A percentile compares a stretch with the other conserved stretches of the same genome.
Evolutionary conservation across 495 filamentous ascomycete genomes (phyloP).

Genomic region (Neurospora sp.): DNA sequence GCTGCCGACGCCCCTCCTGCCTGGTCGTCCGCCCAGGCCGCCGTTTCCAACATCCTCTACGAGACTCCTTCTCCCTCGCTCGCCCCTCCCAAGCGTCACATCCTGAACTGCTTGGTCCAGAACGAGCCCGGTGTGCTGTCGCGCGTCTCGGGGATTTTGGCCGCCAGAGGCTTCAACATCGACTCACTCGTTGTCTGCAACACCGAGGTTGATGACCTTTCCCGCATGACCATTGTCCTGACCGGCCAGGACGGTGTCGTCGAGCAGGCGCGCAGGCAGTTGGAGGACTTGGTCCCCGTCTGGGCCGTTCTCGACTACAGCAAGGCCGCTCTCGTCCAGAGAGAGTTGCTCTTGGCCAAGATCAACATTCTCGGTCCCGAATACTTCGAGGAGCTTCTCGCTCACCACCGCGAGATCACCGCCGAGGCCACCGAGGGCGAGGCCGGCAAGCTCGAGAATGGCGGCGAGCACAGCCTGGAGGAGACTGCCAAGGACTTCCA

Average conservation of each 20-base stretch:
- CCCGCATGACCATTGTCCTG: constrained; percentile 97
- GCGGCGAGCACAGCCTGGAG: constrained; percentile 23
- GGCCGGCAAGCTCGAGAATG: constrained; percentile 14
- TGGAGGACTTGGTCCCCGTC: constrained; percentile 93
- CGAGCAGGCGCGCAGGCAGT: constrained; percentile 89
- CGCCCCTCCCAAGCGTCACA: constrained; percentile 81
- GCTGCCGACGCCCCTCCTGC: constrained; percentile 60
- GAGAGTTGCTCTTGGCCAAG: constrained; percentile 93
- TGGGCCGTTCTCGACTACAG: constrained; percentile 99
- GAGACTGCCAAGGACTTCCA: constrained; percentile 62
- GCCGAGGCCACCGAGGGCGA: constrained; percentile 13
- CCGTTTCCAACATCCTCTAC: constrained; percentile 96
- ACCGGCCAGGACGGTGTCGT: constrained; percentile 94
- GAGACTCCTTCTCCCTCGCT: constrained; percentile 82
- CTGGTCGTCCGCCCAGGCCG: constrained; percentile 81
- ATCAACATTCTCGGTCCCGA: constrained; percentile 91
- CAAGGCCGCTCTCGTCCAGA: constrained; percentile 82
- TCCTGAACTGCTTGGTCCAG: constrained; percentile 97
- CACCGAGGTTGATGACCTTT: constrained; percentile 95
- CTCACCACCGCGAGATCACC: constrained; percentile 77
- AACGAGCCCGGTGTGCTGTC: constrained; percentile 97
- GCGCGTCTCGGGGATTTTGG: constrained; percentile 91
- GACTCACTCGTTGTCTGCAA: constrained; percentile 95
- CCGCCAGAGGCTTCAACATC: constrained; percentile 97
- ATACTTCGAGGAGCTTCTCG: constrained; percentile 92